Base-by-base conservation (phyloP, 1,284 basidiomycete species). In the Fomitopsis betulina region DNA sequence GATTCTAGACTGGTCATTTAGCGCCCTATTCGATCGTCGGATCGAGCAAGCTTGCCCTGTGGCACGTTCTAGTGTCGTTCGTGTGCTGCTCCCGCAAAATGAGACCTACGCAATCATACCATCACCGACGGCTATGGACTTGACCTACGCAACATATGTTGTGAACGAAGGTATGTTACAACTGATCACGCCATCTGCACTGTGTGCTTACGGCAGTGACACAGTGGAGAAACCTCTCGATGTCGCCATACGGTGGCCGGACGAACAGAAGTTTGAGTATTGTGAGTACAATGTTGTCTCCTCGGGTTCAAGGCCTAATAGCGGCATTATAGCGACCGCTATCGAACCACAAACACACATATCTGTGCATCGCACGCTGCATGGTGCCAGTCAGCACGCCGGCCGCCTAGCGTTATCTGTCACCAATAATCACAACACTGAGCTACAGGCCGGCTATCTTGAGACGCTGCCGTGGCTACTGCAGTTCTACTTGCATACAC, bases 391-490 rank as follows among this genome's bases (percentile, higher is more conserved):
- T 54, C 96, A 96, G 69, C 89, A 83, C 25, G 83, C 76, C 59
- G 93, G 93, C 1, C 78, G 81, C 27, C 83, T 99, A 17, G 80
- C 82, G 35, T 73, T 96, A 7, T 78, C 80, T 23, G 73, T 98
- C 53, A 79, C 71, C 15, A 98, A 98, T 70, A 80, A 85, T 55
- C 76, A 77, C 19, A 67, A 79, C 6, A 63, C 70, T 0, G 69
- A 80, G 1, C 72, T 88, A 33, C 74, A 80, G 32, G 79, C 88
- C 0, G 73, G 89, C 8, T 98, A 96, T 74, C 82, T 94, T 55
- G 97, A 99, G 72, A 89, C 91, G 1, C 87, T 97, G 79, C 96
- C 96, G 3, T 97, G 94, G 87, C 89, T 95, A 68, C 80, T 98
- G 53, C 89, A 91, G 62, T 89, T 93, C 51, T 95, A 91, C 76